Evolutionary conservation across 1,139 yeast species (phyloP).

Genomic region (Candida sp.): DNA sequence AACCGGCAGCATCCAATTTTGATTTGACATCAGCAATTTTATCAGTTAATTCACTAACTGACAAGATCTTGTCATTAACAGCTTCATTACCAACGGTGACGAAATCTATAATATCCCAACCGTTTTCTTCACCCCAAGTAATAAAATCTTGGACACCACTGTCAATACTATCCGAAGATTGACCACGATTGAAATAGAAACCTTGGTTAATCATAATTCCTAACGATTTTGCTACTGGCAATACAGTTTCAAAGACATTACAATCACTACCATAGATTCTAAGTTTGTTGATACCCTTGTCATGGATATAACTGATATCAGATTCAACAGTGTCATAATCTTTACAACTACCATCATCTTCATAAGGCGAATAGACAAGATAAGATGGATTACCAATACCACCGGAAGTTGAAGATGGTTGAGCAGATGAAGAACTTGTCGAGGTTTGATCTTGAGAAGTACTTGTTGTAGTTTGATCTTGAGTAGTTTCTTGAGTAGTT

Average conservation of each 20-base stretch:
- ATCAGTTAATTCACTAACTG: conserved; percentile 54
- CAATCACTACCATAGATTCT: conserved; percentile 90
- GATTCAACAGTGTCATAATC: conserved; percentile 44
- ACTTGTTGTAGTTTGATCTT: not conserved
- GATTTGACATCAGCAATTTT: conserved; percentile 65
- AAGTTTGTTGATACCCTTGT: conserved; percentile 60
- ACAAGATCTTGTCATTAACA: conserved; percentile 54
- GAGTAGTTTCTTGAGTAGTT: not conserved
- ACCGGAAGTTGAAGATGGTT: conserved; percentile 6
- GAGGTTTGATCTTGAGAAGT: conserved; percentile 6
- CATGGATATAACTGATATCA: conserved; percentile 57
- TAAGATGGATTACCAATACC: conserved; percentile 43
- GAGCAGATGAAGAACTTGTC: conserved; percentile 10
- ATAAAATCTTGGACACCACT: conserved; percentile 52
- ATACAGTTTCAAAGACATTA: conserved; percentile 59
- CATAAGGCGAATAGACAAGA: conserved; percentile 80
- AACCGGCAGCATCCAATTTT: conserved; percentile 63
- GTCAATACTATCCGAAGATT: conserved; percentile 71
- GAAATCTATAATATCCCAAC: conserved; percentile 70
- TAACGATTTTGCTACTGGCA: conserved; percentile 54
- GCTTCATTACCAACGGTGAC: conserved; percentile 91
- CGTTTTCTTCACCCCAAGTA: conserved; percentile 44
- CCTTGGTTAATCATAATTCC: conserved; percentile 85
- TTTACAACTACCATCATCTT: conserved; percentile 66
- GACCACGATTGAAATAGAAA: conserved; percentile 61